phyloP scores from a whole-genome alignment of 768 basidiomycete species.

The Serendipita sp. region DNA sequence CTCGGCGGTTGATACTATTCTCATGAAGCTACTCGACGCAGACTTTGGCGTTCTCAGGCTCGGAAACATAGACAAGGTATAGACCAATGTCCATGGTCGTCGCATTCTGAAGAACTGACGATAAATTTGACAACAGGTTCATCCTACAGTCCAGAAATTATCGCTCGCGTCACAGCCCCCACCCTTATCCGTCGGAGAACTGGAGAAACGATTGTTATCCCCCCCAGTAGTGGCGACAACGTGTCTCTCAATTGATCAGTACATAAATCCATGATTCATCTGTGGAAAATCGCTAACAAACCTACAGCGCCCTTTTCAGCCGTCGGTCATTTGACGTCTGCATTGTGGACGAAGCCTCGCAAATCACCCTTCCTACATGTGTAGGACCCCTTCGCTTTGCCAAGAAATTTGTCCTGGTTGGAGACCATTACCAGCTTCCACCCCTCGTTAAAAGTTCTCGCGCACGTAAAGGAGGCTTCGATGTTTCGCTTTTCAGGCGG shows the following conservation, averaged over 20 bases:
- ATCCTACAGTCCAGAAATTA: constrained; percentile 60
- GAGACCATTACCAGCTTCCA: constrained; percentile 94
- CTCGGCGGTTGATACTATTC: constrained; percentile 94
- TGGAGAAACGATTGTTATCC: constrained; percentile 67
- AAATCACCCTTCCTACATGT: constrained; percentile 91
- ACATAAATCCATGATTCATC: constrained; percentile 20
- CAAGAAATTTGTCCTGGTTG: constrained; percentile 83
- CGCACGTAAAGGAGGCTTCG: constrained; percentile 75
- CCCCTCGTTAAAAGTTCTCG: constrained; percentile 49
- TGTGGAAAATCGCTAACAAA: constrained; percentile 3
- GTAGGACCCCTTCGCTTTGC: constrained; percentile 85
- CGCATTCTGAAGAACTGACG: neutral
- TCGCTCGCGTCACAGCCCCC: constrained; percentile 42
- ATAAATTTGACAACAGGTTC: constrained; percentile 37
- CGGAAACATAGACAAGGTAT: constrained; percentile 84
- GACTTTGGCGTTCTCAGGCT: constrained; percentile 67
- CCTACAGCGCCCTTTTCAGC: constrained; percentile 61
- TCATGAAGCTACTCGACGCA: constrained; percentile 55
- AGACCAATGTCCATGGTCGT: constrained; percentile 10
- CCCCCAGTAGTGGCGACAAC: constrained; percentile 95
- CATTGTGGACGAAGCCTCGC: constrained; percentile 96
- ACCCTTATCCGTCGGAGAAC: constrained; percentile 58
- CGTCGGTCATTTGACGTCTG: constrained; percentile 86
- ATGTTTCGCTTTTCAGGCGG: constrained; percentile 75
- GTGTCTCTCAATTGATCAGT: constrained; percentile 90